phyloP scores from a whole-genome alignment of 768 basidiomycete genomes.

The Boletus vermiculosoides region DNA sequence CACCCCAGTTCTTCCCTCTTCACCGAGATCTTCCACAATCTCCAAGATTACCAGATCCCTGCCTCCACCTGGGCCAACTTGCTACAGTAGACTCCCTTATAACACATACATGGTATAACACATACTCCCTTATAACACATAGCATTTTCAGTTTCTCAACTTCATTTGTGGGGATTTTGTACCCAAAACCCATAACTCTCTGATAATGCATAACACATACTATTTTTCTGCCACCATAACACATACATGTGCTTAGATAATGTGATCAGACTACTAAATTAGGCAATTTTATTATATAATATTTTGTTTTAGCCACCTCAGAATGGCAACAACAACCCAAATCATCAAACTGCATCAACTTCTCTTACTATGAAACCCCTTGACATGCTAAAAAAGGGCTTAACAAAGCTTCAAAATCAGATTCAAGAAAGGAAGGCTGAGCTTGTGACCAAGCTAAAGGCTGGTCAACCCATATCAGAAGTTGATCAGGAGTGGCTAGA shows the following conservation, averaged over 20 bases:
- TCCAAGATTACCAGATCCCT: too few species aligned
- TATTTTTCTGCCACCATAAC: conserved; percentile 1
- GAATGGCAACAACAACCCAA: background rate
- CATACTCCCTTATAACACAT: background rate
- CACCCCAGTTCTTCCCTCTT: too few species aligned
- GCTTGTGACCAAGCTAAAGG: conserved; percentile 6
- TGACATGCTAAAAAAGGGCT: conserved; percentile 17
- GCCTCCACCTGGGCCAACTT: too few species aligned
- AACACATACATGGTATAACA: background rate
- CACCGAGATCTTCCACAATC: too few species aligned
- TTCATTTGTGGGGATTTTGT: background rate
- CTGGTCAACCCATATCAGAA: conserved; percentile 10
- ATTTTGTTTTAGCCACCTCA: background rate
- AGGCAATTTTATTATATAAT: conserved; percentile 1
- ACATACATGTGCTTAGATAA: background rate
- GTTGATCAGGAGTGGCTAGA: conserved; percentile 23
- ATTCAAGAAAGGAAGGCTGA: conserved; percentile 5
- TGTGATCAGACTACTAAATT: background rate
- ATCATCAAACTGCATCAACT: conserved; percentile 6
- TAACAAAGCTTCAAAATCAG: conserved; percentile 11
- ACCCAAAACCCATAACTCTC: background rate
- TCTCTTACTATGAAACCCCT: conserved; percentile 11
- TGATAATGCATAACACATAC: conserved; percentile 8
- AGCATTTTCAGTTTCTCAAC: background rate
- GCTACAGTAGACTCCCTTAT: background rate